Evolutionary conservation across 2,329 filamentous ascomycete species (phyloP), one percentile per base, ranked within the genome.

Genomic region (Chrysosporium queenslandicum): DNA sequence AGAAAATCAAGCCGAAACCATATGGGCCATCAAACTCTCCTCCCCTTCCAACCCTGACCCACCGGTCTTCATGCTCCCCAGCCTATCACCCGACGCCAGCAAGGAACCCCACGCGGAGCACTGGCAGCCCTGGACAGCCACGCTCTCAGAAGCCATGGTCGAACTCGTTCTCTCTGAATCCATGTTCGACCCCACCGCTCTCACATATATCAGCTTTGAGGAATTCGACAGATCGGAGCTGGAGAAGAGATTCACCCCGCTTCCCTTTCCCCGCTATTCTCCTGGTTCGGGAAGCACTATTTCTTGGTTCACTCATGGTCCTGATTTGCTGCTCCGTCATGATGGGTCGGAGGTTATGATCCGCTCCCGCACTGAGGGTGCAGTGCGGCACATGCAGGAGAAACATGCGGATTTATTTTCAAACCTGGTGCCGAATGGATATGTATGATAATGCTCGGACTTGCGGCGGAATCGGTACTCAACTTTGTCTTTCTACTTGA

Each of bases 141-240:
- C 32, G 2, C 29, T 48, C 12, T 27, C 32, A 23, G 46, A 48
- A 48, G 46, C 46, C 29, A 4, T 48, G 14, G 46, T 48, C 21
- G 46, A 48, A n/a, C 18, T 48, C 20, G 20, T 48, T 12, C 46
- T 48, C 6, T 39, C 30, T n/a, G 46, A 48, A 48, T 37, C 46
- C 4, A 37, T 48, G 46, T 39, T 37, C 20, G 46, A 48, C 29
- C 46, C 46, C 46, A 48, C 46, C 18, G 30, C 46, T 29, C 32
- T 48, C 32, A 39, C 46, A n/a, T 48, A 48, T 21, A 48, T 39
- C 32, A 48, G 32, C 12, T 48, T 39, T 39, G 46, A 48, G 14
- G 46, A 48, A 48, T 48, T 18, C 29, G 32, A 27, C n/a, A 25
- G 32, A 14, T 48, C 23, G 14, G 46, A 48, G 20, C 30, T 39